Base-by-base conservation (phyloP, 2,329 filamentous ascomycete species). In the Metarhizium brunneum region DNA sequence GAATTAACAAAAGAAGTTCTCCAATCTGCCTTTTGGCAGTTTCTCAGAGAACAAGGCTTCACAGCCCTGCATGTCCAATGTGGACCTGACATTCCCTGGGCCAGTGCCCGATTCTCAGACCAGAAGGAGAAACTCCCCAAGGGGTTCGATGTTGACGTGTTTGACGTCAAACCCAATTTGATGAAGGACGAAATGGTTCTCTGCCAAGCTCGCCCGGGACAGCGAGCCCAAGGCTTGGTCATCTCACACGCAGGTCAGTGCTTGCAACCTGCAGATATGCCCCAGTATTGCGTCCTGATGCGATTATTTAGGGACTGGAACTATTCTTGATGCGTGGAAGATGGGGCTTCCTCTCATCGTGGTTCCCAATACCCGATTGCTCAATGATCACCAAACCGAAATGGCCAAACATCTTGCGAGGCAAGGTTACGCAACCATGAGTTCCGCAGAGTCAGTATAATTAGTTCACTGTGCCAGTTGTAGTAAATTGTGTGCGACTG, bases 311-410 rank as follows among this genome's bases (percentile, higher is more conserved):
- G 92, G 92, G 16, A 92, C 92, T 13, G 94, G 94, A 8, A 91
- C 90, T 3, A 91, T 97, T 32, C 78, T 97, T 0, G 90, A 92
- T 67, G 90, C 86, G 0, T 81, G 95, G 59, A 83, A 88, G 47
- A 75, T 88, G 53, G 81, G 83, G 14, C 75, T 91, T 0, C 86
- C 89, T 2, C 75, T 97, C n/a, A 80, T 99, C 52, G 90, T 96
- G 1, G 91, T 99, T 2, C 88, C 92, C 2, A 99, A 99, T 68
- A 79, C 84, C 2, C 76, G 77, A 6, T 80, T 99, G 0, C 80
- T 96, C 63, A 85, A 95, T 65, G 92, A 99, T 64, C 94, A 99
- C 67, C 94, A 99, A 71, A 80, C 84, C 20, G 90, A 97, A 69
- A 80, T 99, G 54, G 92, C 92, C 0, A 77, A 84, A 52, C 85